phyloP scores from a whole-genome alignment of 2,329 filamentous ascomycete genomes.

The Exophiala sideris region DNA sequence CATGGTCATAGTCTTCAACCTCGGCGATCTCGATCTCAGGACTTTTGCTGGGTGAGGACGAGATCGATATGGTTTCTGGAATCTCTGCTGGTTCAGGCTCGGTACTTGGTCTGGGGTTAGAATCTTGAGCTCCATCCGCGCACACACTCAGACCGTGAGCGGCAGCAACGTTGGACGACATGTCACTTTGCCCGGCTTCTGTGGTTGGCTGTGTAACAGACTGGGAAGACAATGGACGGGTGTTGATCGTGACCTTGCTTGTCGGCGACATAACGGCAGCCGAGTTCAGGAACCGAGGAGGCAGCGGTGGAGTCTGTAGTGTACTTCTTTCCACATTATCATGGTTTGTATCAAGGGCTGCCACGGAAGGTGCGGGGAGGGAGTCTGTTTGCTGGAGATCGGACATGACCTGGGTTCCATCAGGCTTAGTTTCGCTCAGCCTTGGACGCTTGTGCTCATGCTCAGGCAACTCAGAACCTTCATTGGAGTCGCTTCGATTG shows the following conservation, averaged over 20 bases:
- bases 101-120: background rate
- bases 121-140: slow-evolving; percentile 7
- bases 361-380: slow-evolving; percentile 17
- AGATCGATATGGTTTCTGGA: slow-evolving; percentile 38
- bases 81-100: slow-evolving; percentile 8
- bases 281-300: slow-evolving; percentile 24
- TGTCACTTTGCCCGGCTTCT: background rate
- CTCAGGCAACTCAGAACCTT: slow-evolving; percentile 26
- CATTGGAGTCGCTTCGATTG: slow-evolving; percentile 27
- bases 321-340: slow-evolving; percentile 24
- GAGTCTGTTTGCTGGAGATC: slow-evolving; percentile 16
- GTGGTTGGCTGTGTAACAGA: slow-evolving; percentile 18
- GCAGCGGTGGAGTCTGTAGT: slow-evolving; percentile 17
- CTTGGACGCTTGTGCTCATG: slow-evolving; percentile 30
- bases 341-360: slow-evolving; percentile 3
- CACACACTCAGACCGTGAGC: slow-evolving; percentile 2
- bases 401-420: slow-evolving; percentile 21
- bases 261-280: slow-evolving; percentile 36
- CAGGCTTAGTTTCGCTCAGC: slow-evolving; percentile 26
- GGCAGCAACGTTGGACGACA: slow-evolving; percentile 6
- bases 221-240: slow-evolving; percentile 29
- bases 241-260: slow-evolving; percentile 49
- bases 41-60: slow-evolving; percentile 43
- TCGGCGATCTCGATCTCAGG: slow-evolving; percentile 50
- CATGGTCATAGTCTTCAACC: slow-evolving; percentile 47